Conservation (phyloP, 371 early-diverging fungal genomes). For the Lichtheimia corymbifera region DNA sequence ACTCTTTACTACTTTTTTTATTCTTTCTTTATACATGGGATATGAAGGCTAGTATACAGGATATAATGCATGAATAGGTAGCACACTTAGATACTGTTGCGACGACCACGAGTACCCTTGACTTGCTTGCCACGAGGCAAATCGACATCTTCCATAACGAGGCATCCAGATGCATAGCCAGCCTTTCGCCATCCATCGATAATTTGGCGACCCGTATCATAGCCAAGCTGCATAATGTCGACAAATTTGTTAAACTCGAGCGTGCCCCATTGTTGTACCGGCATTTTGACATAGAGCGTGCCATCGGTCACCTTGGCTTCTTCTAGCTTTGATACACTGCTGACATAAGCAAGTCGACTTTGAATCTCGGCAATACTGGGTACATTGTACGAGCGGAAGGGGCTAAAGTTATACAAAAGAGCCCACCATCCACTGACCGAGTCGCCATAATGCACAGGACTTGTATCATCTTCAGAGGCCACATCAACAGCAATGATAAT, state of each 20-base stretch:
- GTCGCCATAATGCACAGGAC: slow-evolving; percentile 92
- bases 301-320: slow-evolving; percentile 86
- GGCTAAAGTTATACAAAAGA: slow-evolving; percentile 83
- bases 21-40: neutral
- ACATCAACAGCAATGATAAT: slow-evolving; percentile 98
- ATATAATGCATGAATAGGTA: neutral
- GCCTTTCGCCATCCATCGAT: slow-evolving; percentile 84
- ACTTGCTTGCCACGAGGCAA: slow-evolving; percentile 42
- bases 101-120: slow-evolving; percentile 45
- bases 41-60: too few species aligned
- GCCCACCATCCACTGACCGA: slow-evolving; percentile 95
- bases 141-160: slow-evolving; percentile 24
- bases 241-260: slow-evolving; percentile 94
- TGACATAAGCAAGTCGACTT: slow-evolving; percentile 95
- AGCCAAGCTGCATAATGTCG: slow-evolving; percentile 92
- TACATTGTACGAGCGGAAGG: slow-evolving; percentile 73
- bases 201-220: slow-evolving; percentile 84
- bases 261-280: slow-evolving; percentile 87
- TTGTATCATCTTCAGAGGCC: slow-evolving; percentile 89
- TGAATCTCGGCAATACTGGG: slow-evolving; percentile 98
- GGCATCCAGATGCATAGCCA: slow-evolving; percentile 57
- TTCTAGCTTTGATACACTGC: slow-evolving; percentile 87
- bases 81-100: slow-evolving; percentile 40
- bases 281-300: slow-evolving; percentile 88
- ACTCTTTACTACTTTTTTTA: neutral